Evolutionary conservation across 805 yeast genomes (phyloP).

Genomic region (Candida easanensis): DNA sequence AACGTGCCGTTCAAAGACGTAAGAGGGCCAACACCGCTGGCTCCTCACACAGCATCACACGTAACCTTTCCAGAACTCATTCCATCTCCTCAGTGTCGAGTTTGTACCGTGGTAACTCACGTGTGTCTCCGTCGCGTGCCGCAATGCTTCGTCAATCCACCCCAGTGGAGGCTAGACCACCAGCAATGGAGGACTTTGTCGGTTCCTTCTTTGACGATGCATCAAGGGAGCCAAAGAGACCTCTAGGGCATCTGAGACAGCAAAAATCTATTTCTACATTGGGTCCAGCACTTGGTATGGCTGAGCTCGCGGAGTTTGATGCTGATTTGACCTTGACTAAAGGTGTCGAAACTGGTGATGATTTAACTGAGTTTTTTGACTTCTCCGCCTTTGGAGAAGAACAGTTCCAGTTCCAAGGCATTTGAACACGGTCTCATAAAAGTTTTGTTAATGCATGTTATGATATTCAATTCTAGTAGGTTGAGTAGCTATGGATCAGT

Average conservation of each 20-base stretch:
- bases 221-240: slow-evolving; percentile 10
- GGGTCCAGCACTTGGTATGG: slow-evolving; percentile 24
- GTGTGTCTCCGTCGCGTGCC: slow-evolving; percentile 24
- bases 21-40: slow-evolving; percentile 27
- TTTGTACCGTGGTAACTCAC: slow-evolving; percentile 11
- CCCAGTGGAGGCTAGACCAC: slow-evolving; percentile 16
- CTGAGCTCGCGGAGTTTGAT: too few species aligned
- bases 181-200: slow-evolving; percentile 12
- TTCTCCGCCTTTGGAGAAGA: slow-evolving; percentile 24
- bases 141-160: slow-evolving; percentile 20
- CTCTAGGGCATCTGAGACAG: slow-evolving; percentile 13
- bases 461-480: background rate
- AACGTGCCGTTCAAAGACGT: slow-evolving; percentile 22
- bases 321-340: slow-evolving; percentile 8
- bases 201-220: slow-evolving; percentile 21
- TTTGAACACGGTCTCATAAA: background rate
- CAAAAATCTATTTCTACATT: slow-evolving; percentile 21
- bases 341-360: slow-evolving; percentile 11
- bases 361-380: slow-evolving; percentile 23
- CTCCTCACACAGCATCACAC: slow-evolving; percentile 17
- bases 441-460: background rate
- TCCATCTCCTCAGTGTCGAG: slow-evolving; percentile 23
- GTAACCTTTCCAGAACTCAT: slow-evolving; percentile 21
- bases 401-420: slow-evolving; percentile 5
- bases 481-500: too few species aligned